Evolutionary conservation across 1,139 yeast species (phyloP).

Genomic region (Nakaseomyces glabratus): DNA sequence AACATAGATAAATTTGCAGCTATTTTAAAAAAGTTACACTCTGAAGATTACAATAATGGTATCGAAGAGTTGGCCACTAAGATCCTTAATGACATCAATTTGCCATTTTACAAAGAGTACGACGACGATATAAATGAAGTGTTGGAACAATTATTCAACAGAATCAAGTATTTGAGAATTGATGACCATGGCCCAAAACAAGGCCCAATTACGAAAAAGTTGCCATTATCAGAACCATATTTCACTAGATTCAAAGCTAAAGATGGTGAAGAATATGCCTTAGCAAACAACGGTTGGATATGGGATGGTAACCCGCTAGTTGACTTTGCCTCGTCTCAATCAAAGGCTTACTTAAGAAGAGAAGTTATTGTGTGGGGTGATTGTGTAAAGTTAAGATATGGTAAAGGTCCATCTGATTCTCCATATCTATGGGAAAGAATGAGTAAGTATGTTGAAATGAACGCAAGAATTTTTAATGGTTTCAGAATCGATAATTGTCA

Average conservation of each 20-base stretch:
- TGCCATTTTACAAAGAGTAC: slow-evolving; percentile 61
- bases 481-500: slow-evolving; percentile 93
- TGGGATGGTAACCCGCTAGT: slow-evolving; percentile 95
- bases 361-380: slow-evolving; percentile 98
- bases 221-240: slow-evolving; percentile 76
- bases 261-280: slow-evolving; percentile 52
- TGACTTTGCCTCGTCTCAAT: slow-evolving; percentile 76
- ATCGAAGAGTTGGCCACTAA: slow-evolving; percentile 30
- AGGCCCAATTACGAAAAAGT: slow-evolving; percentile 49
- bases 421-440: slow-evolving; percentile 86
- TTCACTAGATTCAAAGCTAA: slow-evolving; percentile 59
- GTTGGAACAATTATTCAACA: slow-evolving; percentile 57
- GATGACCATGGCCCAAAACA: slow-evolving; percentile 73
- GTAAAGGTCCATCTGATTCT: slow-evolving; percentile 65
- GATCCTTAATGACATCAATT: slow-evolving; percentile 69
- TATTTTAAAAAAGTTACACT: slow-evolving; percentile 34
- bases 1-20: slow-evolving; percentile 44
- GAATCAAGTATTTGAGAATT: slow-evolving; percentile 66
- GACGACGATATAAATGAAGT: slow-evolving; percentile 64
- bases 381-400: slow-evolving; percentile 88
- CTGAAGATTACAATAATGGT: slow-evolving; percentile 29
- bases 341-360: slow-evolving; percentile 77
- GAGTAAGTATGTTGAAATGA: slow-evolving; percentile 62
- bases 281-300: slow-evolving; percentile 97
- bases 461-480: slow-evolving; percentile 78